These are phyloP conservation scores for Lentinula lateritia DNA, from an alignment of 768 basidiomycete species.

Conservation along the genomic window DNA sequence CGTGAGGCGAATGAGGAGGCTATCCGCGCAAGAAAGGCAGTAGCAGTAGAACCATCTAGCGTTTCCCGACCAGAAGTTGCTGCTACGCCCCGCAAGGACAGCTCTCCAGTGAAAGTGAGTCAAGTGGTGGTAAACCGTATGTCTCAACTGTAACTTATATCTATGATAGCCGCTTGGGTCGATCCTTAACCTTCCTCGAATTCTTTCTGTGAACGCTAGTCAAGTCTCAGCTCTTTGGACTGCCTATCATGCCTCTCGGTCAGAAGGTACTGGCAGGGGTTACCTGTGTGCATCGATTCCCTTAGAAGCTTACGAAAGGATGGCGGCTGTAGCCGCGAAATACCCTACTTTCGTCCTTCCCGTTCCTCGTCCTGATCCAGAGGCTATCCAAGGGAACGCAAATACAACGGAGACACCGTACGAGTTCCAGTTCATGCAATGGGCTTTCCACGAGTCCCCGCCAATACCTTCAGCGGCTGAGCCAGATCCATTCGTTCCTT, in stretches of 20 bases:
- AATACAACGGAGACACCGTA: slow-evolving; percentile 38
- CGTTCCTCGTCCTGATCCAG: slow-evolving; percentile 46
- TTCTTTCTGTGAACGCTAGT: slow-evolving; percentile 57
- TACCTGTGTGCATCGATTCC: slow-evolving; percentile 84
- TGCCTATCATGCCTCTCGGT: slow-evolving; percentile 79
- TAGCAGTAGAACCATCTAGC: slow-evolving; percentile 10
- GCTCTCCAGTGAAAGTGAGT: slow-evolving; percentile 60
- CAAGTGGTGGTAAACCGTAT: neutral
- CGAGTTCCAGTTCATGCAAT: slow-evolving; percentile 86
- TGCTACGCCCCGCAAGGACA: slow-evolving; percentile 43
- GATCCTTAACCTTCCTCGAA: slow-evolving; percentile 71
- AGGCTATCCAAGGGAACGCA: slow-evolving; percentile 25
- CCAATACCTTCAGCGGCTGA: slow-evolving; percentile 44
- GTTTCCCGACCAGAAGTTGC: slow-evolving; percentile 14
- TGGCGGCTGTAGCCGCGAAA: slow-evolving; percentile 54
- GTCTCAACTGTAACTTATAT: slow-evolving; percentile 2
- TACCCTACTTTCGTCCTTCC: slow-evolving; percentile 85
- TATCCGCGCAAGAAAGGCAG: neutral
- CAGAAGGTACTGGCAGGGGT: slow-evolving; percentile 75
- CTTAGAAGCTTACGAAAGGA: slow-evolving; percentile 61
- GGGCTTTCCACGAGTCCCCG: slow-evolving; percentile 79
- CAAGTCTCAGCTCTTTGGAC: slow-evolving; percentile 86
- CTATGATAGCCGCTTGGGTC: slow-evolving; percentile 64
- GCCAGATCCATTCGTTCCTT: slow-evolving; percentile 38
- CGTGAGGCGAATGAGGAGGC: slow-evolving; percentile 12